phyloP scores from a whole-genome alignment of 257 asterid genomes.

The Fraxinus cuspidata region DNA sequence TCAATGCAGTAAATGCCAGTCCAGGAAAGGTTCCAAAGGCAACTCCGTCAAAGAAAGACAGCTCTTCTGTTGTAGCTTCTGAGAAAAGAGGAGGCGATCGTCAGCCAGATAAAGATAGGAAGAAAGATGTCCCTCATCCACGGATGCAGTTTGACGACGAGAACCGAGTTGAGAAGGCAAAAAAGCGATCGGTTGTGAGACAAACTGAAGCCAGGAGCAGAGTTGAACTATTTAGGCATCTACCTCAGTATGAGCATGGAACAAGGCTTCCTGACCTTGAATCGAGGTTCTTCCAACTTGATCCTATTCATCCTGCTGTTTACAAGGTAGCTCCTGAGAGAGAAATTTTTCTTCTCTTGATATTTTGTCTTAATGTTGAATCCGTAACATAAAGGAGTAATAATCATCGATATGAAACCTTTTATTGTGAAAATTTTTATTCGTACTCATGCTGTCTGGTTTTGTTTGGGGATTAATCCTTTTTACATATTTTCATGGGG shows the following conservation, averaged over 20 bases:
- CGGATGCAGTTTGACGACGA: constrained; percentile 97
- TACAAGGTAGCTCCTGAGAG: constrained; percentile 55
- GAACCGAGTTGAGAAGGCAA: constrained; percentile 87
- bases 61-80: constrained; percentile 53
- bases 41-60: constrained; percentile 64
- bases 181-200: constrained; percentile 84
- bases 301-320: constrained; percentile 79
- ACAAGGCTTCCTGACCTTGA: constrained; percentile 68
- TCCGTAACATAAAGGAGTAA: neutral
- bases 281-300: constrained; percentile 71
- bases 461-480: neutral
- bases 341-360: neutral
- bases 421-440: neutral
- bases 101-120: constrained; percentile 82
- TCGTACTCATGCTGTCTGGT: neutral
- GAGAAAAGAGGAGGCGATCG: constrained; percentile 71
- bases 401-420: neutral
- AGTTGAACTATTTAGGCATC: constrained; percentile 94
- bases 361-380: neutral
- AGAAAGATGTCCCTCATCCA: constrained; percentile 93
- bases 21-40: constrained; percentile 58
- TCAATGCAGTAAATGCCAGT: constrained; percentile 46
- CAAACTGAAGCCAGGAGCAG: constrained; percentile 82
- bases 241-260: constrained; percentile 92
- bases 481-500: neutral